Percentiles rank a stretch among this genome's conserved stretches.
phyloP scores from a whole-genome alignment of 2,329 filamentous ascomycete genomes.

The Grosmannia penicillata region DNA sequence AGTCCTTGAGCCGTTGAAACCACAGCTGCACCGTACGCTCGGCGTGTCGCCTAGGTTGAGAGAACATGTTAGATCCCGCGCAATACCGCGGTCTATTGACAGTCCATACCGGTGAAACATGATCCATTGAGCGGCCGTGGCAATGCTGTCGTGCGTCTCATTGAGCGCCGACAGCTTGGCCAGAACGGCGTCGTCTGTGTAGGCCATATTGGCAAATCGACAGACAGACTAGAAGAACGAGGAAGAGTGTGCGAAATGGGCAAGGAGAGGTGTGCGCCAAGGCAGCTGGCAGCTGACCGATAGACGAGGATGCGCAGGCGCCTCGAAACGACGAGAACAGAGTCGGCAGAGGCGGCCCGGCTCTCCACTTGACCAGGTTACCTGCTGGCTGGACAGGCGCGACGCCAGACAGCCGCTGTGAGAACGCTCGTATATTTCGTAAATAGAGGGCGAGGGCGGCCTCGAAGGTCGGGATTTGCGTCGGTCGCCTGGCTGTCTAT shows the following conservation, averaged over 20 bases:
- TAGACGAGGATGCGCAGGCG: no score
- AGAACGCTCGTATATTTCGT: no score
- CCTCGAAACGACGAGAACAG: no score
- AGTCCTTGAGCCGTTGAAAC: constrained; percentile 80
- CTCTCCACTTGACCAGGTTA: no score
- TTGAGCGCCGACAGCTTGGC: constrained; percentile 91
- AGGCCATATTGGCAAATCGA: constrained; percentile 52
- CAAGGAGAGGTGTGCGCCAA: neutral
- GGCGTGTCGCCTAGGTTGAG: constrained; percentile 58
- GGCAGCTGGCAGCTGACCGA: no score
- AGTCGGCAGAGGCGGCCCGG: no score
- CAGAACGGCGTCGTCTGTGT: constrained; percentile 87
- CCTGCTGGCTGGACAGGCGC: no score
- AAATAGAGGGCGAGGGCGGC: no score
- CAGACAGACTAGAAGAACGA: neutral
- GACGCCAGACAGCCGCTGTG: no score
- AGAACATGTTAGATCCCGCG: neutral
- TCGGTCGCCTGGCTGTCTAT: no score
- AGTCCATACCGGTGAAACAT: constrained; percentile 96
- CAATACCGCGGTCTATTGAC: neutral
- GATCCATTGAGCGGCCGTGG: constrained; percentile 96
- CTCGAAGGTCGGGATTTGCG: no score
- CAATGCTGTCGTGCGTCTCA: constrained; percentile 94
- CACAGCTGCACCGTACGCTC: constrained; percentile 85
- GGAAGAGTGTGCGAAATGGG: neutral